These are phyloP conservation scores for Pezicula carpinea DNA, from an alignment of 2,329 filamentous ascomycete genomes.

Conservation along the genomic window DNA sequence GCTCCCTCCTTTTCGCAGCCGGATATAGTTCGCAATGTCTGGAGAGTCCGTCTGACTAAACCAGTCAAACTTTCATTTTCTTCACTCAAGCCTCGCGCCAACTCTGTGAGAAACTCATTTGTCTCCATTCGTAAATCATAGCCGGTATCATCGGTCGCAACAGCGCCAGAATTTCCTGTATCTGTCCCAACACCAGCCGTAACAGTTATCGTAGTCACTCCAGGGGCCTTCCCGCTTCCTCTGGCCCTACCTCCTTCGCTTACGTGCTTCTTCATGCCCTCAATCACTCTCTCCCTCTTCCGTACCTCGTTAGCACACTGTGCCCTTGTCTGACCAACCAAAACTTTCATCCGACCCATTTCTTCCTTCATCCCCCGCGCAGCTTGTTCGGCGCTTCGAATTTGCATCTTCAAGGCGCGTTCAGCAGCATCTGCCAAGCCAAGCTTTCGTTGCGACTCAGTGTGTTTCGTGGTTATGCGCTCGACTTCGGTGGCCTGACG, in stretches of 20 bases:
- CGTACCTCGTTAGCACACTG: constrained; percentile 88
- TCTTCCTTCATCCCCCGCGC: constrained; percentile 81
- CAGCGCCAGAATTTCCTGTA: constrained; percentile 12
- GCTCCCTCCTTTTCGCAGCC: constrained; percentile 42
- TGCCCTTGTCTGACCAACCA: constrained; percentile 76
- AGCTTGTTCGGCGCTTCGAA: constrained; percentile 69
- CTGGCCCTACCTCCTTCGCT: constrained; percentile 62
- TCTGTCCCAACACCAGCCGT: constrained; percentile 47
- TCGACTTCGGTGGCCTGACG: constrained; percentile 68
- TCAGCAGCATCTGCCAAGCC: constrained; percentile 65
- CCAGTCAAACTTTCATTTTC: constrained; percentile 82
- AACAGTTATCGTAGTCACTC: constrained; percentile 53
- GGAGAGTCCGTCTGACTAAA: constrained; percentile 66
- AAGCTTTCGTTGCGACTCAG: constrained; percentile 50
- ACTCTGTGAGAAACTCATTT: constrained; percentile 80
- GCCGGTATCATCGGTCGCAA: constrained; percentile 40
- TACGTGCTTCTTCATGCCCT: constrained; percentile 82
- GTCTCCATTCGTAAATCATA: constrained; percentile 81
- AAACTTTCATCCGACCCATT: constrained; percentile 69
- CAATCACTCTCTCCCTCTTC: constrained; percentile 84
- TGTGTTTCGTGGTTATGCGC: constrained; percentile 48
- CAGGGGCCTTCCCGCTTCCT: constrained; percentile 49
- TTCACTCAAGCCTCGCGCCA: constrained; percentile 79
- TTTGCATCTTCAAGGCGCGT: constrained; percentile 61
- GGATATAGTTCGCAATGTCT: constrained; percentile 66